Evolutionary conservation across 2,329 filamentous ascomycete species (phyloP).

Genomic region (Botrytis deweyae): DNA sequence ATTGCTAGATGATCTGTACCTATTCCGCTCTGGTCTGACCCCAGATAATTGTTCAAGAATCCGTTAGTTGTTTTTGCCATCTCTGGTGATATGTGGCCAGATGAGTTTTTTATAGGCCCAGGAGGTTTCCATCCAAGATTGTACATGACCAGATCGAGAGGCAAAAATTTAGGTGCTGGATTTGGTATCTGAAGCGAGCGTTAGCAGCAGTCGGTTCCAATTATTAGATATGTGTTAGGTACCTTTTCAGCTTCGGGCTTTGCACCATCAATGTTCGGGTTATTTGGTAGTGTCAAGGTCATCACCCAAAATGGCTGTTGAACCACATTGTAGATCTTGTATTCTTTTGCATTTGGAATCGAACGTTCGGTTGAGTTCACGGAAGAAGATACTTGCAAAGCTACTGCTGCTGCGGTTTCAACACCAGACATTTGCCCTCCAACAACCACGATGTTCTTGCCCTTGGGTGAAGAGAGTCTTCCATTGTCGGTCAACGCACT

Average conservation of each 20-base stretch:
- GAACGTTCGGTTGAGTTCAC: conserved; percentile 51
- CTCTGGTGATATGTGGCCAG: conserved; percentile 62
- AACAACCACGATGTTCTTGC: conserved; percentile 68
- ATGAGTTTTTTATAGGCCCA: conserved; percentile 58
- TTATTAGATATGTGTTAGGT: neutral
- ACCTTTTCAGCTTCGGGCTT: conserved; percentile 32
- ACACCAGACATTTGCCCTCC: conserved; percentile 82
- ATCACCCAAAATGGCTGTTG: conserved; percentile 72
- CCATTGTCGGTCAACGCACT: conserved; percentile 45
- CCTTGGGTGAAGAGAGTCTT: conserved; percentile 36
- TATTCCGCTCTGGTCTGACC: conserved; percentile 55
- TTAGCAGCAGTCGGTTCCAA: conserved; percentile 27
- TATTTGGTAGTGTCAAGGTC: conserved; percentile 49
- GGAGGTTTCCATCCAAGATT: conserved; percentile 63
- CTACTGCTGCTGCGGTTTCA: conserved; percentile 72
- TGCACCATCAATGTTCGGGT: conserved; percentile 29
- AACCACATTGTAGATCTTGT: conserved; percentile 65
- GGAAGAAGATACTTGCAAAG: conserved; percentile 66
- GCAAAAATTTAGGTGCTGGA: conserved; percentile 62
- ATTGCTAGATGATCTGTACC: conserved; percentile 39
- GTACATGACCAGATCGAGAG: conserved; percentile 70
- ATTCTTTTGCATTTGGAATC: conserved; percentile 48
- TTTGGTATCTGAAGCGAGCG: conserved; percentile 39
- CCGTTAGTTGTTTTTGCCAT: conserved; percentile 55
- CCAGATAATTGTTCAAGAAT: conserved; percentile 50